Evolutionary conservation across 2,329 filamentous ascomycete genomes (phyloP), one percentile per base, ranked within the genome.

Genomic region (Talaromyces sp.): DNA sequence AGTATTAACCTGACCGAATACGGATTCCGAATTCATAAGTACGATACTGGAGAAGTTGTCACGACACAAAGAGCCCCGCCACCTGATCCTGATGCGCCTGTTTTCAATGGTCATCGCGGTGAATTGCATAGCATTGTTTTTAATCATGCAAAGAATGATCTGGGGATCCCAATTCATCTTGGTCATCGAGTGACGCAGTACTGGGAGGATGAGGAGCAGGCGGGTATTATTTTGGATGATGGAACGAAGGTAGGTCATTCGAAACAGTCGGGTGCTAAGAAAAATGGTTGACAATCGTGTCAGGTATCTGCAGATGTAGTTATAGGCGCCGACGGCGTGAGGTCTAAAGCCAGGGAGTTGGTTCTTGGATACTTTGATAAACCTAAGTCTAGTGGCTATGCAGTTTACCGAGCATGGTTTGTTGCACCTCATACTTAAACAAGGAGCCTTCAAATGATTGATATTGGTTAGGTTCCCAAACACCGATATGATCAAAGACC

Each of bases 21-120:
- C 66, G 86, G 86, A 49, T 88, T 88, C 76, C 83, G 84, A 58
- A 87, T 88, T 64, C 85, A 87, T 74, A 88, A 87, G 69, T 88
- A 58, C 10, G 63, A 80, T 67, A 85, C 86, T 34, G 86, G 86
- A 38, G 86, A 88, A 72, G 81, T 88, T 11, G 81, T 88, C 25
- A 82, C 84, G 64, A 86, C 86, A 65, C 86, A 89, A 65, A 74
- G 71, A 54, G 80, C 79, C 0, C 82, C 83, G 2, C 71, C 77
- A 1, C 75, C 75, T 38, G 74, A 81, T 36, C 77, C 78, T 1
- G 81, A 83, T 17, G 80, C 82, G 13, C 85, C 86, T 0, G 81
- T 84, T 10, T 84, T 88, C 70, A 88, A 88, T 60, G 86, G 86
- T 0, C 86, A 88, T 68, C 75, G 86, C 22, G 86, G 86, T 17